Conservation (phyloP, 345 rosid species). For the Cardamine resedifolia region DNA sequence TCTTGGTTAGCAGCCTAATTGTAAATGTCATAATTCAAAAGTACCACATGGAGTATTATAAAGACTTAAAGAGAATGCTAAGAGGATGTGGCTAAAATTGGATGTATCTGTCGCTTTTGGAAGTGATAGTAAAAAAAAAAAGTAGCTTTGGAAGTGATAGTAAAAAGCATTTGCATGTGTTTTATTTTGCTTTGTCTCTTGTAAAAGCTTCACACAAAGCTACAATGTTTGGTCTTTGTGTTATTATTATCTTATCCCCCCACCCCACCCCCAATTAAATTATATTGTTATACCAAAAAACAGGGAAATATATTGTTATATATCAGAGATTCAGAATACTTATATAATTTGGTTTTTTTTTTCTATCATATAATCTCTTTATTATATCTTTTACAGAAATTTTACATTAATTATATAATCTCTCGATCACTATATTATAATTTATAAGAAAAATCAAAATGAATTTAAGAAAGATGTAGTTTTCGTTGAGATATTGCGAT, state of each 20-base stretch:
- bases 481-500: constrained; percentile 1
- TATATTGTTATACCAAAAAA: background rate
- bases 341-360: background rate
- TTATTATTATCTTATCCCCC: background rate
- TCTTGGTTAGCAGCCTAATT: constrained; percentile 7
- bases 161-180: constrained; percentile 25
- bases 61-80: constrained; percentile 13
- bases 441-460: background rate
- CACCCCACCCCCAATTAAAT: too few relatives aligned
- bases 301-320: background rate
- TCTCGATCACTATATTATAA: background rate
- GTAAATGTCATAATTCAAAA: background rate
- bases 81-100: constrained; percentile 12
- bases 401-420: background rate
- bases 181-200: constrained; percentile 26
- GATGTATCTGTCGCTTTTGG: constrained; percentile 26
- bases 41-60: too few relatives aligned
- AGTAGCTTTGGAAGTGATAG: constrained; percentile 21
- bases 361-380: background rate
- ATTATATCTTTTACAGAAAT: background rate
- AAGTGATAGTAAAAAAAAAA: constrained; percentile 1
- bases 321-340: background rate
- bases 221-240: constrained; percentile 14
- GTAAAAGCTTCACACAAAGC: constrained; percentile 2
- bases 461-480: background rate